A percentile compares a stretch with the other conserved stretches of the same genome.
Conservation (phyloP, 176 grass and related monocot genomes). For the Juncus inflexus region DNA sequence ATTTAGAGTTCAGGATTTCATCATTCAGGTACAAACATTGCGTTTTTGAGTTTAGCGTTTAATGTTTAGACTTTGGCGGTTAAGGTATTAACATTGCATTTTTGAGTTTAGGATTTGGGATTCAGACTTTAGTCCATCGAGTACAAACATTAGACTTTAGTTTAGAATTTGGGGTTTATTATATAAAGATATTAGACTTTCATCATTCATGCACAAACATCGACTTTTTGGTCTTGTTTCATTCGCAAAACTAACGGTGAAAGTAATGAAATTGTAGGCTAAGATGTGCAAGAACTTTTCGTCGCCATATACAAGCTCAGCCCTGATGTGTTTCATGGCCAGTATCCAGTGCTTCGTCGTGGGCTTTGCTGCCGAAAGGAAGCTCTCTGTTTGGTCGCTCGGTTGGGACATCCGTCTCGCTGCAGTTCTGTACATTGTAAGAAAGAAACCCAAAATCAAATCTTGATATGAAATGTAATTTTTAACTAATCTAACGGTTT, state of each 20-base stretch:
- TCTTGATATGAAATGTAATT: neutral
- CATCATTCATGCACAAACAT: too few relatives aligned
- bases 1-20: neutral
- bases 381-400: conserved; percentile 51
- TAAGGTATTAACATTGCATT: too few relatives aligned
- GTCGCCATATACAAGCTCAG: conserved; percentile 75
- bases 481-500: neutral
- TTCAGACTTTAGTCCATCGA: too few relatives aligned
- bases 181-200: too few relatives aligned
- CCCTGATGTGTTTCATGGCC: conserved; percentile 73
- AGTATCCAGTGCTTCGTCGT: conserved; percentile 52
- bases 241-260: too few relatives aligned
- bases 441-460: neutral
- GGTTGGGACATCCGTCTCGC: conserved; percentile 72
- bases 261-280: conserved; percentile 26
- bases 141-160: too few relatives aligned
- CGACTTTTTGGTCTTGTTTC: too few relatives aligned
- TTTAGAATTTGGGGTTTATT: too few relatives aligned
- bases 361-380: conserved; percentile 42
- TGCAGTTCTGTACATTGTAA: conserved; percentile 66
- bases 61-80: too few relatives aligned
- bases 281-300: conserved; percentile 69
- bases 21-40: neutral
- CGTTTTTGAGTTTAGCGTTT: too few relatives aligned
- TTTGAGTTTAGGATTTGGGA: too few relatives aligned